Evolutionary conservation across 106 monocot genomes (phyloP).

Genomic region (Acorus gramineus): DNA sequence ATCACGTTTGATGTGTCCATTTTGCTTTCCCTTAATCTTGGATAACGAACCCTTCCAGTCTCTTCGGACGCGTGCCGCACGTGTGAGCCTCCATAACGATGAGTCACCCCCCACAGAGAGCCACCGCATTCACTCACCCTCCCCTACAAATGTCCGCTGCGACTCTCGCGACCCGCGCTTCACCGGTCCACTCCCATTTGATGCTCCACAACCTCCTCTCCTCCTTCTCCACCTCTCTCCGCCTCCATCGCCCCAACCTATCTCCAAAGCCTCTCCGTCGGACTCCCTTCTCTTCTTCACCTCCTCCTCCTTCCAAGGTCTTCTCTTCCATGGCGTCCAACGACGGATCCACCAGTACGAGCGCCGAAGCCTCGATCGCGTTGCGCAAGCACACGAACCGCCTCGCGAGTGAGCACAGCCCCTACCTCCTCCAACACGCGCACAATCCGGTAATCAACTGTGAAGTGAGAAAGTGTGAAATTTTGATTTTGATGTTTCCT

Average conservation of each 20-base stretch:
- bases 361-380: constrained; percentile 2
- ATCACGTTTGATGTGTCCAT: no score
- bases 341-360: neutral
- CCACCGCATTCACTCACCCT: no score
- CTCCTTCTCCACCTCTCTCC: neutral
- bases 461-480: neutral
- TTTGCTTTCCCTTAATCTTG: no score
- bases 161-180: no score
- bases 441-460: constrained; percentile 63
- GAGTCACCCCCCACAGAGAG: no score
- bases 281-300: no score
- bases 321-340: constrained; percentile 31
- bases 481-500: neutral
- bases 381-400: constrained; percentile 50
- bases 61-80: no score
- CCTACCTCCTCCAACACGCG: constrained; percentile 95
- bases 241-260: neutral
- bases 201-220: neutral
- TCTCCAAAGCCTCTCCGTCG: no score
- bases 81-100: no score
- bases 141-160: no score
- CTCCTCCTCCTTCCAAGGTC: neutral
- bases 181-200: no score
- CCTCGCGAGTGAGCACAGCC: constrained; percentile 85
- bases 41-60: no score